Evolutionary conservation across 306 rosid species (phyloP), one percentile per base, ranked within the genome.

Genomic region (Malus sieversii): DNA sequence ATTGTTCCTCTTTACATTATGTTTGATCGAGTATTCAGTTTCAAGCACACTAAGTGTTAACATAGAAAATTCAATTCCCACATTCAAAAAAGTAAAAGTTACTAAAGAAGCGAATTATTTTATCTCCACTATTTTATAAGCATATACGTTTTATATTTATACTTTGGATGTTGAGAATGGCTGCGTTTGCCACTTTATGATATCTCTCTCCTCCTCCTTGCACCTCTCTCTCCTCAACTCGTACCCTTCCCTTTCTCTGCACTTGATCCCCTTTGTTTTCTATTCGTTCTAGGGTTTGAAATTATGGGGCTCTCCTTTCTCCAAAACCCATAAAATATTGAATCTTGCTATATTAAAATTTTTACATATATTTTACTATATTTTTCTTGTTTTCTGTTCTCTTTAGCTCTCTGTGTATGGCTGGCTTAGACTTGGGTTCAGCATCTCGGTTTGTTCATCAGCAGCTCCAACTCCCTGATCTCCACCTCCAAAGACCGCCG

Each of bases 371-470:
- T 62, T 55, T 70, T 66, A 62, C 51, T 57, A 67, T 82, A 72
- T 75, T 70, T 74, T 68, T 76, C 79, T 85, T 82, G 80, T 75
- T 82, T 78, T 59, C 75, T 83, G 84, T 81, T 80, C 60, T 57
- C 83, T 71, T 83, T 83, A 84, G 79, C 80, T 83, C 69, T 68
- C 66, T 52, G 79, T 88, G 68, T 86, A 94, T 94, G 98, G 96
- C 96, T 87, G 96, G 97, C 86, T 84, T 94, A 87, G 96, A 92
- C 89, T 86, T 94, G 85, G 91, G 97, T 75, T 92, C 96, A 84
- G 91, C 97, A 78, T 92, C 98, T 76, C 95, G 86, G 88, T 92
- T 94, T 81, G 87, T 87, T 71, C 88, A 89, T 62, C 95, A 91
- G 70, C 86, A 86, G 29, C 84, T 79, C 73, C 96, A 88, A 66